Conservation (phyloP, 2,329 filamentous ascomycete genomes). For the Hysterium pulicare region DNA sequence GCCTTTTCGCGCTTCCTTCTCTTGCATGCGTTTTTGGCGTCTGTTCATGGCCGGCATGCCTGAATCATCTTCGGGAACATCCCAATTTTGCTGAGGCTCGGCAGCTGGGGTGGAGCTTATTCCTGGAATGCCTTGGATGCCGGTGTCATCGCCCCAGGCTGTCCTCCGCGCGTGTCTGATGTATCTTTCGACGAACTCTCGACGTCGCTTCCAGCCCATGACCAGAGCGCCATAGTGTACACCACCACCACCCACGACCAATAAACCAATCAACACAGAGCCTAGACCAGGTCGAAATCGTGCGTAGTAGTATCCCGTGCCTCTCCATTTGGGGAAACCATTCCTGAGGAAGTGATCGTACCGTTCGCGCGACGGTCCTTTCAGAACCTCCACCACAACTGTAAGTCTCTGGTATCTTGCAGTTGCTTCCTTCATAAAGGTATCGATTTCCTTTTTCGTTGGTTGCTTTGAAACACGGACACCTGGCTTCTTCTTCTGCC, state of each 20-base stretch:
- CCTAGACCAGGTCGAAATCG: conserved; percentile 88
- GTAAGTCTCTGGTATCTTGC: conserved; percentile 81
- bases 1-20: conserved; percentile 74
- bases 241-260: conserved; percentile 77
- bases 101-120: conserved; percentile 41
- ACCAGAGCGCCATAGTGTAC: conserved; percentile 84
- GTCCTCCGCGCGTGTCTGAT: conserved; percentile 83
- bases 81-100: conserved; percentile 26
- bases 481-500: conserved; percentile 51
- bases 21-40: conserved; percentile 82
- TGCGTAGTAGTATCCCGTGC: conserved; percentile 96
- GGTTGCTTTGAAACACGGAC: conserved; percentile 69
- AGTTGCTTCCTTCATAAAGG: conserved; percentile 74
- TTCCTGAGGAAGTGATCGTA: conserved; percentile 94
- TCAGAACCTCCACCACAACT: conserved; percentile 81
- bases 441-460: conserved; percentile 69
- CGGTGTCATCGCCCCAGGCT: conserved; percentile 83
- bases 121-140: conserved; percentile 64
- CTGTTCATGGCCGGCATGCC: conserved; percentile 64
- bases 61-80: conserved; percentile 46
- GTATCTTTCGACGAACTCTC: conserved; percentile 87
- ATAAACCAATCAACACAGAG: conserved; percentile 75
- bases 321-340: conserved; percentile 95
- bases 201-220: conserved; percentile 84
- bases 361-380: conserved; percentile 73